Evolutionary conservation across 305 asterid genomes (phyloP).

Genomic region (Plantago lanceolata): DNA sequence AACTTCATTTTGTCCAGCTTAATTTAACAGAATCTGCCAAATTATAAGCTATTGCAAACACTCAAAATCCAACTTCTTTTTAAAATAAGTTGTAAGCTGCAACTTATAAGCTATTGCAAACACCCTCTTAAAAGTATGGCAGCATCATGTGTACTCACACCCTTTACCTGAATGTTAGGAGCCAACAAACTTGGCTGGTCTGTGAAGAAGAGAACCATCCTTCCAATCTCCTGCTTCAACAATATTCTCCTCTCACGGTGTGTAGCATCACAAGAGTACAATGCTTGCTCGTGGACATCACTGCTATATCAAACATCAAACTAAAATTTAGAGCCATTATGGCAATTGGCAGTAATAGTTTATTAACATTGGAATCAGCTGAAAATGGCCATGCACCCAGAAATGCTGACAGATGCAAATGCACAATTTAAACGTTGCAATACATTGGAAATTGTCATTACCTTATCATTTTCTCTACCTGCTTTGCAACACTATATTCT

Average conservation of each 20-base stretch:
- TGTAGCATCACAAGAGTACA: slow-evolving; percentile 74
- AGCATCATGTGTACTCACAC: slow-evolving; percentile 11
- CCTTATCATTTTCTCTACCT: slow-evolving; percentile 99
- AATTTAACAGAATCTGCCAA: too few species aligned
- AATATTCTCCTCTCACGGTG: slow-evolving; percentile 90
- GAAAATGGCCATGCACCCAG: not conserved
- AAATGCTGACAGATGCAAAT: slow-evolving; percentile 1
- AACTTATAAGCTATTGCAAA: too few species aligned
- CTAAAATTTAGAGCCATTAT: slow-evolving; percentile 11
- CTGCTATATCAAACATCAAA: slow-evolving; percentile 42
- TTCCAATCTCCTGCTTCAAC: slow-evolving; percentile 96
- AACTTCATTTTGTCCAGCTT: too few species aligned
- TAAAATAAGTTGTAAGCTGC: too few species aligned
- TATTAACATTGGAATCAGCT: not conserved
- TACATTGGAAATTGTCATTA: slow-evolving; percentile 29
- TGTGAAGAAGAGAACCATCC: slow-evolving; percentile 94
- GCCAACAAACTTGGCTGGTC: slow-evolving; percentile 99
- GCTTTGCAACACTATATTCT: slow-evolving; percentile 98
- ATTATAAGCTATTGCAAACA: too few species aligned
- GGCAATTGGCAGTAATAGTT: not conserved
- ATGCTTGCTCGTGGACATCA: slow-evolving; percentile 96
- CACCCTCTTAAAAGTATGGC: slow-evolving; percentile 11
- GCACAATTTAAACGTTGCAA: slow-evolving; percentile 11
- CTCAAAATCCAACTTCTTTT: too few species aligned
- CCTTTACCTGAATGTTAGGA: slow-evolving; percentile 90